Percentiles rank a stretch among this genome's conserved stretches.
phyloP scores from a whole-genome alignment of 148 eudicot genomes.

The Vaccinium darrowii region DNA sequence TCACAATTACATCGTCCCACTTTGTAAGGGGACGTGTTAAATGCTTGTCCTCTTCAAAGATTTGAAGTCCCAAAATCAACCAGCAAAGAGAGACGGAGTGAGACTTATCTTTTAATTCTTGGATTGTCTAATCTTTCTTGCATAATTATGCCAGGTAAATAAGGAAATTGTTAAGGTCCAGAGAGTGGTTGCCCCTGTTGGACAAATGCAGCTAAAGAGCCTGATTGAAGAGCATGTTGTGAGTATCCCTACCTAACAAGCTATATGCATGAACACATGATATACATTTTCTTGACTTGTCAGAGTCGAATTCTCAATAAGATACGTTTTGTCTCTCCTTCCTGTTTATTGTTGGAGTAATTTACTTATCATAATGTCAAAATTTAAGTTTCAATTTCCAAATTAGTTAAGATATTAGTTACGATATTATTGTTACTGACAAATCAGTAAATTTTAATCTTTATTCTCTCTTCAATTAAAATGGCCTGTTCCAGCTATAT shows the following conservation, averaged over 20 bases:
- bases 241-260: constrained; percentile 42
- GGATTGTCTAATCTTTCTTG: background rate
- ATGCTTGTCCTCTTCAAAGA: background rate
- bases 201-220: constrained; percentile 93
- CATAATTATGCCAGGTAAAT: constrained; percentile 58
- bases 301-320: background rate
- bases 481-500: background rate
- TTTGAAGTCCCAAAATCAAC: background rate
- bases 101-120: background rate
- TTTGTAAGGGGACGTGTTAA: background rate
- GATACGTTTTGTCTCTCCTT: background rate
- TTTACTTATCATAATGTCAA: background rate
- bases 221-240: constrained; percentile 95
- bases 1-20: background rate
- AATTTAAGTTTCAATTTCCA: background rate
- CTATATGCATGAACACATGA: constrained; percentile 8
- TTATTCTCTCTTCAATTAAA: background rate
- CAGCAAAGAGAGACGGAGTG: background rate
- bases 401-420: background rate
- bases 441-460: background rate
- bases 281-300: background rate
- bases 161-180: constrained; percentile 97
- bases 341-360: background rate
- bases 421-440: background rate
- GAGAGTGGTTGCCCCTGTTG: constrained; percentile 96